Conservation (phyloP, 2,329 filamentous ascomycete genomes). For the Phyllachora maydis region DNA sequence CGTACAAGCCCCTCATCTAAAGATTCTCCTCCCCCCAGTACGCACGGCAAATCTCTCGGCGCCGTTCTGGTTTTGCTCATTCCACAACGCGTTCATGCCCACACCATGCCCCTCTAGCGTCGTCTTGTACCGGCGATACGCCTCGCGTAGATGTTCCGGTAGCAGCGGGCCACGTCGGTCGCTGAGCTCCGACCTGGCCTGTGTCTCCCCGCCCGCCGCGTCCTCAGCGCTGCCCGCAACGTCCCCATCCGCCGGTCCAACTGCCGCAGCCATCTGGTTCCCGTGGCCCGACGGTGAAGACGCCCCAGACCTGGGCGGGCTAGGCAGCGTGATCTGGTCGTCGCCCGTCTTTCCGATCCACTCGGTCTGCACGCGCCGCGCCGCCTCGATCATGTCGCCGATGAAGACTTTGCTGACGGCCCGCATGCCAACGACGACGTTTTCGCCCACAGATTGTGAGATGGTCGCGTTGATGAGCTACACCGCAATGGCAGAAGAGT, state of each 20-base stretch:
- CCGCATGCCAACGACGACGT: constrained; percentile 55
- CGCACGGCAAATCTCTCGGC: constrained; percentile 35
- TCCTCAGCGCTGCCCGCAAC: constrained; percentile 9
- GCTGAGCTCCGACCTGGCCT: too few species aligned
- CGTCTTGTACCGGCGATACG: constrained; percentile 45
- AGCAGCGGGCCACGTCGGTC: constrained; percentile 26
- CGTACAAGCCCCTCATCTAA: constrained; percentile 15
- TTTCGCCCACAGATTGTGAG: constrained; percentile 55
- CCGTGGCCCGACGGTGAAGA: constrained; percentile 12
- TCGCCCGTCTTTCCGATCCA: constrained; percentile 40
- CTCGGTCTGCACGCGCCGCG: constrained; percentile 49
- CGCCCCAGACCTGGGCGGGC: too few species aligned
- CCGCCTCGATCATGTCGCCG: constrained; percentile 54
- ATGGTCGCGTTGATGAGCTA: constrained; percentile 66
- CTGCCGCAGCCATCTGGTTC: constrained; percentile 12
- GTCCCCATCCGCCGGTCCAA: constrained; percentile 6
- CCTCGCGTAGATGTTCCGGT: constrained; percentile 57
- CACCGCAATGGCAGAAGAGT: neutral
- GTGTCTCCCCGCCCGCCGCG: too few species aligned
- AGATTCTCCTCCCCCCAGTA: constrained; percentile 29
- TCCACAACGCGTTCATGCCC: constrained; percentile 38
- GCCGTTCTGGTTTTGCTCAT: constrained; percentile 36
- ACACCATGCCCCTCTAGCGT: constrained; percentile 41
- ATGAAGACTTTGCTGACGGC: constrained; percentile 60
- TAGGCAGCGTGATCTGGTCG: constrained; percentile 30